phyloP scores from a whole-genome alignment of 2,329 filamentous ascomycete species.

The Diaporthe nobilis region DNA sequence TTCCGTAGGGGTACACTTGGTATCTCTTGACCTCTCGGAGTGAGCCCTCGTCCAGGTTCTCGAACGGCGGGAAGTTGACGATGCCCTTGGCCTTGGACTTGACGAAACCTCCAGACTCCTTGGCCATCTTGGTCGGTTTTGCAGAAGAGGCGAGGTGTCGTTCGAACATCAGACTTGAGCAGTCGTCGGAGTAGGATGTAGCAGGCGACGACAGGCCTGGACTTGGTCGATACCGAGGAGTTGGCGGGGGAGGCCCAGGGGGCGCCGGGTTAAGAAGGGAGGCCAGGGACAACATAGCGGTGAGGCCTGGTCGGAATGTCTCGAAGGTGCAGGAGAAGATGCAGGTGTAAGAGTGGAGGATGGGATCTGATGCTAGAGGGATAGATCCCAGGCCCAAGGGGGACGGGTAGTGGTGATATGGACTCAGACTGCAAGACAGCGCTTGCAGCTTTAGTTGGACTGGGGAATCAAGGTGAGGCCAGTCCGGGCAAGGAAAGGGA shows the following conservation, averaged over 20 bases:
- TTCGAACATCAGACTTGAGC: conserved; percentile 45
- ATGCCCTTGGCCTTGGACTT: conserved; percentile 74
- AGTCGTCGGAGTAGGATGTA: conserved; percentile 52
- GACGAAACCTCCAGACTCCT: conserved; percentile 74
- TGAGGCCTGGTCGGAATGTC: conserved; percentile 53
- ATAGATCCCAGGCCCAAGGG: conserved; percentile 30
- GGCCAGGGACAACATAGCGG: conserved; percentile 74
- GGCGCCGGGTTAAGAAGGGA: conserved; percentile 76
- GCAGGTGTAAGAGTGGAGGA: conserved; percentile 50
- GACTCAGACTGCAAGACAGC: conserved; percentile 51
- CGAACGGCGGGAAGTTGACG: conserved; percentile 82
- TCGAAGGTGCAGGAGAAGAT: conserved; percentile 62
- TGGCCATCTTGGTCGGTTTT: conserved; percentile 71
- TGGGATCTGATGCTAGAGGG: conserved; percentile 45
- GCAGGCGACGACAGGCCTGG: conserved; percentile 55
- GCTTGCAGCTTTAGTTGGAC: conserved; percentile 48
- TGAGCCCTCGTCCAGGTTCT: conserved; percentile 72
- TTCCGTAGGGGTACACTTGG: conserved; percentile 75
- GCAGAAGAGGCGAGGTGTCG: conserved; percentile 48
- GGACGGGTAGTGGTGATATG: conserved; percentile 43
- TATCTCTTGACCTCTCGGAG: conserved; percentile 73
- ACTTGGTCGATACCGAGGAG: conserved; percentile 59
- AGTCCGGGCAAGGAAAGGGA: conserved; percentile 42
- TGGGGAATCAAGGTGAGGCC: conserved; percentile 42
- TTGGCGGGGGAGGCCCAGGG: conserved; percentile 54